These are phyloP conservation scores for Yarrowia sp. DNA, from an alignment of 805 yeast genomes.

Conservation along the genomic window DNA sequence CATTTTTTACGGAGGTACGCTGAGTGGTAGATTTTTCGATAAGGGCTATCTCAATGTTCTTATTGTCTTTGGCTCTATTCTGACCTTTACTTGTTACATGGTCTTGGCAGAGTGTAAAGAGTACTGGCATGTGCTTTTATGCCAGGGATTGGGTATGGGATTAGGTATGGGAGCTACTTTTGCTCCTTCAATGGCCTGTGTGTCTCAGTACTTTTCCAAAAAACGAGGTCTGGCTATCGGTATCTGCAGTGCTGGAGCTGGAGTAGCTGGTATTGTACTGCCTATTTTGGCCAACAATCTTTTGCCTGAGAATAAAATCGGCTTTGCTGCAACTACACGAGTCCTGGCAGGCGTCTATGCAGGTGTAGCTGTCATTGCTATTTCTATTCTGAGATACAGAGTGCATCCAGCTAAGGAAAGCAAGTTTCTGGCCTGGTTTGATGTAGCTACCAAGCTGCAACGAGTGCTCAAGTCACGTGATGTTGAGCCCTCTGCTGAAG, in stretches of 20 bases:
- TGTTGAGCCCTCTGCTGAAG: background rate
- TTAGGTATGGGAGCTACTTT: slow-evolving; percentile 38
- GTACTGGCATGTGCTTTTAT: slow-evolving; percentile 52
- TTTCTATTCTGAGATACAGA: slow-evolving; percentile 17
- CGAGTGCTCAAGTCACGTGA: background rate
- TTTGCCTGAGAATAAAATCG: slow-evolving; percentile 40
- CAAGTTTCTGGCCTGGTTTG: background rate
- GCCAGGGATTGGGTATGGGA: slow-evolving; percentile 52
- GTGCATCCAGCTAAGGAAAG: background rate
- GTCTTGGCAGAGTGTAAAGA: slow-evolving; percentile 41
- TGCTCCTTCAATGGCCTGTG: slow-evolving; percentile 32
- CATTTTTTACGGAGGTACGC: slow-evolving; percentile 33
- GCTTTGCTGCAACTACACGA: slow-evolving; percentile 48
- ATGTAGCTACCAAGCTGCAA: background rate
- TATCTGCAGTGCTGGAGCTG: slow-evolving; percentile 33
- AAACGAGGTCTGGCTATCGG: slow-evolving; percentile 36
- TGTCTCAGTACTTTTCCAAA: slow-evolving; percentile 31
- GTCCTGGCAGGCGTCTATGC: slow-evolving; percentile 38
- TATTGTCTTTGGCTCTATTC: slow-evolving; percentile 33
- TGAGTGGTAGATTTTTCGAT: slow-evolving; percentile 39
- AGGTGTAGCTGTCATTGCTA: slow-evolving; percentile 30
- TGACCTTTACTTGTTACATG: slow-evolving; percentile 38
- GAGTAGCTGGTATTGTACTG: slow-evolving; percentile 33
- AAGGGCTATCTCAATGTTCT: slow-evolving; percentile 34
- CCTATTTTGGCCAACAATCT: slow-evolving; percentile 46